A percentile compares a stretch with the other conserved stretches of the same genome.
Conservation (phyloP, 495 filamentous ascomycete genomes). For the Copromyces sp. region DNA sequence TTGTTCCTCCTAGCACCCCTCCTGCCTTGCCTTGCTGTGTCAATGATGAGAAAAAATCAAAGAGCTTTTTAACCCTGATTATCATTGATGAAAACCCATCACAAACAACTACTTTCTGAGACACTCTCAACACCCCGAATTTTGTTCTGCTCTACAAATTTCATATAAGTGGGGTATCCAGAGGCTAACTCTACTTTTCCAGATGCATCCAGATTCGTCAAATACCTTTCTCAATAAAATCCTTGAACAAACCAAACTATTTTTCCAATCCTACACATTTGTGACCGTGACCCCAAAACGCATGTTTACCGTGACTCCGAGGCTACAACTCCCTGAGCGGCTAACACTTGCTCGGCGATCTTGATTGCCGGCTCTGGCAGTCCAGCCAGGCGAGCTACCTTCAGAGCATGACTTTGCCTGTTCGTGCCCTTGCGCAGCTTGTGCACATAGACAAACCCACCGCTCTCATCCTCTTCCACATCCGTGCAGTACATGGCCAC, state of each 20-base stretch:
- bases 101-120: constrained; percentile 34
- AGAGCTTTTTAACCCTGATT: constrained; percentile 50
- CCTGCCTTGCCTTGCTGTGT: constrained; percentile 15
- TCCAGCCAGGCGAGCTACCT: constrained; percentile 81
- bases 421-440: constrained; percentile 74
- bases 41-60: constrained; percentile 42
- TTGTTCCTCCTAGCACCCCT: neutral
- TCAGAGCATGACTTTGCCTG: constrained; percentile 76
- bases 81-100: constrained; percentile 38
- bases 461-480: constrained; percentile 55
- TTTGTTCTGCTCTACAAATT: constrained; percentile 8
- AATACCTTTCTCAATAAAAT: neutral
- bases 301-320: neutral
- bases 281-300: neutral
- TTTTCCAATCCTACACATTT: constrained; percentile 1
- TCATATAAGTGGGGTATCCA: constrained; percentile 15
- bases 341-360: constrained; percentile 40
- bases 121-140: constrained; percentile 18
- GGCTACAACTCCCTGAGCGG: constrained; percentile 8
- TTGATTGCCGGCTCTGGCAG: constrained; percentile 51
- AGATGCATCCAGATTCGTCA: neutral
- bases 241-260: neutral
- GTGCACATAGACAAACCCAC: constrained; percentile 79
- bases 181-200: constrained; percentile 18
- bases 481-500: constrained; percentile 86